A percentile compares a stretch with the other conserved stretches of the same genome.
These are phyloP conservation scores for Penicillium freii DNA, from an alignment of 2,329 filamentous ascomycete species.

Conservation along the genomic window DNA sequence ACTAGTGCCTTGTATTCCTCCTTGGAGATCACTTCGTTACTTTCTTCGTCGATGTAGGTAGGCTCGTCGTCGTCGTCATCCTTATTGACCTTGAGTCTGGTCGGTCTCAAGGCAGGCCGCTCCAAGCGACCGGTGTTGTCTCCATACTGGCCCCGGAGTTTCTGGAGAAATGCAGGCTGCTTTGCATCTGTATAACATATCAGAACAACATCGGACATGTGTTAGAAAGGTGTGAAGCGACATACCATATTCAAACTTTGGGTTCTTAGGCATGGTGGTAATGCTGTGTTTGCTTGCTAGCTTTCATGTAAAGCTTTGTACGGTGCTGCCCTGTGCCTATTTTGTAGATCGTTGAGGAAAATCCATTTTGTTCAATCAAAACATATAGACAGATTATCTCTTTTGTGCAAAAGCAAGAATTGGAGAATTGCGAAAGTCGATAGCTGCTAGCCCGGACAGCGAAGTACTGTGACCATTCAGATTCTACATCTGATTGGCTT, in stretches of 20 bases:
- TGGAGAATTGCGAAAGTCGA: background rate
- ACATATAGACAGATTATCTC: background rate
- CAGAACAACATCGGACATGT: background rate
- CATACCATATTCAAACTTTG: conserved; percentile 47
- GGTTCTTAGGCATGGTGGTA: conserved; percentile 40
- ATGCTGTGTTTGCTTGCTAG: conserved; percentile 6
- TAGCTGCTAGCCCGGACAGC: background rate
- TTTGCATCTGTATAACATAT: conserved; percentile 35
- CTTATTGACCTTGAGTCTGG: conserved; percentile 34
- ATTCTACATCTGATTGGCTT: background rate
- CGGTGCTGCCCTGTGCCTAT: conserved; percentile 4
- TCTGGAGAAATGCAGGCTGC: conserved; percentile 45
- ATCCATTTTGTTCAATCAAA: conserved; percentile 4
- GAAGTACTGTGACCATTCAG: background rate
- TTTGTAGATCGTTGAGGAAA: conserved; percentile 1
- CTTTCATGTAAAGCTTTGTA: conserved; percentile 15
- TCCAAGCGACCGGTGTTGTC: conserved; percentile 38
- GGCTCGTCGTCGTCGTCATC: conserved; percentile 44
- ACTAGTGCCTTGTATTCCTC: conserved; percentile 43
- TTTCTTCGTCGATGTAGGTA: conserved; percentile 46
- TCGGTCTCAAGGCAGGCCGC: conserved; percentile 37
- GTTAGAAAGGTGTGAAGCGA: background rate
- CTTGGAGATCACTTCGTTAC: conserved; percentile 45
- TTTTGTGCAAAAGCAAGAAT: background rate
- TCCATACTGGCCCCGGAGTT: conserved; percentile 40